phyloP scores from a whole-genome alignment of 1,139 yeast species.

The Debaryomyces subglobosus region DNA sequence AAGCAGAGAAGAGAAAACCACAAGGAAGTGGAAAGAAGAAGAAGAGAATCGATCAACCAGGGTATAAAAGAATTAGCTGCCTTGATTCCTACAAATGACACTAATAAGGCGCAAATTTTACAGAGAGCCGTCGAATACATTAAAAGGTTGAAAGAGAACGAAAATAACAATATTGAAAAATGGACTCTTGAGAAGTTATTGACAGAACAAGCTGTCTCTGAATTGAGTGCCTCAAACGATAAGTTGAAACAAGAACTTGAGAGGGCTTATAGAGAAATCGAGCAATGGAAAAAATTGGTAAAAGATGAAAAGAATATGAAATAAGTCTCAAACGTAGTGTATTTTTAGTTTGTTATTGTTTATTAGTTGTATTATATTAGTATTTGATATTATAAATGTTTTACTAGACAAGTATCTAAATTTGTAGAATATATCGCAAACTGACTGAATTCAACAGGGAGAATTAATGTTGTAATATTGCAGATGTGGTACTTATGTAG shows the following conservation, averaged over 20 bases:
- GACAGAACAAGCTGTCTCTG: constrained; percentile 89
- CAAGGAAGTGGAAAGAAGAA: constrained; percentile 95
- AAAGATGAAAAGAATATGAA: constrained; percentile 19
- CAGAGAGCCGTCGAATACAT: constrained; percentile 89
- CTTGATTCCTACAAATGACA: constrained; percentile 83
- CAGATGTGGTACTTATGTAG: background rate
- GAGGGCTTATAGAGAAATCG: constrained; percentile 91
- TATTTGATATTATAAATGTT: constrained; percentile 4
- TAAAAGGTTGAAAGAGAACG: constrained; percentile 84
- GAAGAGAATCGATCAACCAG: constrained; percentile 88
- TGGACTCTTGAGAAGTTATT: constrained; percentile 91
- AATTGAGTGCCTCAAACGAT: constrained; percentile 74
- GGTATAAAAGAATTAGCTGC: constrained; percentile 87
- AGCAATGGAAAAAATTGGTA: constrained; percentile 66
- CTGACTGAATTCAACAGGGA: background rate
- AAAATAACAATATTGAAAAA: constrained; percentile 84
- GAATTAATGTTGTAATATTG: background rate
- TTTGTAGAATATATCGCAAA: background rate
- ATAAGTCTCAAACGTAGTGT: constrained; percentile 1
- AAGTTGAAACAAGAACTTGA: constrained; percentile 79
- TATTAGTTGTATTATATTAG: constrained; percentile 9
- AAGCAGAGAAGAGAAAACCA: constrained; percentile 85
- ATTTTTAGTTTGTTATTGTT: constrained; percentile 5
- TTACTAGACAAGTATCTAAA: background rate
- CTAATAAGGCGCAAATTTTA: constrained; percentile 88